Conservation (phyloP, 2,329 filamentous ascomycete species). For the Whalleya microplaca region DNA sequence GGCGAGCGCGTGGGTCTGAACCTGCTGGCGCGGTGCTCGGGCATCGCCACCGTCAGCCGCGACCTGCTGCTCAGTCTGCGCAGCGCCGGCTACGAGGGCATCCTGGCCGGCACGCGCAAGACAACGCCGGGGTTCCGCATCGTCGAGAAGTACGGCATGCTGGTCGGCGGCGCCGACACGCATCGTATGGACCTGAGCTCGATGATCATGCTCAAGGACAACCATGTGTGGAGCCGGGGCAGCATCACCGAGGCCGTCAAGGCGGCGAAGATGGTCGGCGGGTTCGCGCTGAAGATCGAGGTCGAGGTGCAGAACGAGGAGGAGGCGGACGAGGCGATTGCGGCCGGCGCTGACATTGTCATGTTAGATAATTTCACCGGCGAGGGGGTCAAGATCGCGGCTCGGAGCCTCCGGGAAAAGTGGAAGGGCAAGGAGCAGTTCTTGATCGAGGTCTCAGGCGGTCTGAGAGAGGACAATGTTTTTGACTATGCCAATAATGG, state of each 20-base stretch:
- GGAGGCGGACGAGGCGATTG: constrained; percentile 90
- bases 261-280: constrained; percentile 81
- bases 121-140: constrained; percentile 94
- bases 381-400: constrained; percentile 75
- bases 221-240: constrained; percentile 91
- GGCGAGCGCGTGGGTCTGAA: constrained; percentile 94
- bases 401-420: constrained; percentile 74
- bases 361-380: constrained; percentile 97
- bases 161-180: constrained; percentile 88
- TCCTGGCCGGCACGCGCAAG: constrained; percentile 92
- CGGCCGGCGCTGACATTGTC: constrained; percentile 88
- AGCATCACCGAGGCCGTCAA: constrained; percentile 85
- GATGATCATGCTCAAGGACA: constrained; percentile 99
- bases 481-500: constrained; percentile 76
- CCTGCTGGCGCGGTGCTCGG: constrained; percentile 85
- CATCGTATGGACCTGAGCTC: constrained; percentile 89
- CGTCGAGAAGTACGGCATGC: constrained; percentile 98
- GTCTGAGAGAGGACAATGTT: constrained; percentile 84
- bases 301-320: constrained; percentile 89
- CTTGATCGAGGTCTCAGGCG: constrained; percentile 90
- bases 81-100: constrained; percentile 75
- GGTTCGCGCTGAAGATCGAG: constrained; percentile 93
- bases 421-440: constrained; percentile 78
- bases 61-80: constrained; percentile 60
- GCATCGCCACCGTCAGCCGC: constrained; percentile 74